phyloP scores from a whole-genome alignment of 2,329 filamentous ascomycete species.

The Scytalidium lignicola region DNA sequence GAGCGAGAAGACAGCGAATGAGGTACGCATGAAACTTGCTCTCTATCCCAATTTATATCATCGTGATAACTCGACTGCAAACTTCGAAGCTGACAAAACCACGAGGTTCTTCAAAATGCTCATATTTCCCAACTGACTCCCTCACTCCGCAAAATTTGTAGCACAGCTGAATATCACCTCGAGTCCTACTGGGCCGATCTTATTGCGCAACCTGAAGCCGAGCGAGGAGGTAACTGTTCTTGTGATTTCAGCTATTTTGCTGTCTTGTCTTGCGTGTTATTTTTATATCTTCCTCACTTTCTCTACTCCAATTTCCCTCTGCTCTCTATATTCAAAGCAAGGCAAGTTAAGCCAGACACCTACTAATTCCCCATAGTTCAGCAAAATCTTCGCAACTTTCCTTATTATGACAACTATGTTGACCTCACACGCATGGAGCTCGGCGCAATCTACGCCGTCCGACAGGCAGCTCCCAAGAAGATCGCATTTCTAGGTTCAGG shows the following conservation, averaged over 20 bases:
- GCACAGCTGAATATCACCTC: constrained; percentile 38
- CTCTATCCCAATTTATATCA: neutral
- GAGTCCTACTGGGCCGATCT: constrained; percentile 38
- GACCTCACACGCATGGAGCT: constrained; percentile 43
- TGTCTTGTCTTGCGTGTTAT: neutral
- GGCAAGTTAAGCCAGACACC: neutral
- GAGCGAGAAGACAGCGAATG: constrained; percentile 15
- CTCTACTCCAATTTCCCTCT: too few relatives aligned
- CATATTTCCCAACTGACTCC: constrained; percentile 29
- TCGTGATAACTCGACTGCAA: neutral
- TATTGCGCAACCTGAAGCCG: constrained; percentile 21
- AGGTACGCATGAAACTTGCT: constrained; percentile 12
- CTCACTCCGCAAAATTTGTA: constrained; percentile 36
- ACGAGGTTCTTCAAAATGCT: constrained; percentile 30
- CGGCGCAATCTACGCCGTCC: constrained; percentile 33
- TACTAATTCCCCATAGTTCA: neutral
- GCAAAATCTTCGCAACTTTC: constrained; percentile 31
- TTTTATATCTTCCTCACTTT: neutral
- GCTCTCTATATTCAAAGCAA: neutral
- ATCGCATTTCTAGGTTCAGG: constrained; percentile 47
- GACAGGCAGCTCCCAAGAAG: constrained; percentile 21
- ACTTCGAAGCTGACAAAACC: constrained; percentile 3
- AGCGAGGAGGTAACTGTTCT: constrained; percentile 15
- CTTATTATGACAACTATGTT: constrained; percentile 45
- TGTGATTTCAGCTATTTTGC: neutral